Conservation (phyloP, 768 basidiomycete species). For the Boletus rufocinnamomeus region DNA sequence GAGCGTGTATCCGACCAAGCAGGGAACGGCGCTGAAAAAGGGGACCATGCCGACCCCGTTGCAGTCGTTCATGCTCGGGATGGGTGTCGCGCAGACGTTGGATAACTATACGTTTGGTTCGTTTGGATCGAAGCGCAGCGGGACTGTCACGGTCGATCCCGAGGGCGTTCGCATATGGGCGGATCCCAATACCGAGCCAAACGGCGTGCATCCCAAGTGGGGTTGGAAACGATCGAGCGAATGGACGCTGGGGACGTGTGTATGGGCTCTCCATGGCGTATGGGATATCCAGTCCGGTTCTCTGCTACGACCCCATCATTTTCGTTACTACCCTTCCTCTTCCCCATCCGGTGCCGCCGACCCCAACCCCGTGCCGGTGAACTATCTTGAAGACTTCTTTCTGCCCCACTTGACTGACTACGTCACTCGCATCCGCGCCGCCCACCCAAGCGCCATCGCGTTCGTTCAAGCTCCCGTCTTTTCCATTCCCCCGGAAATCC, state of each 20-base stretch:
- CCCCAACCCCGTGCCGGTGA: conserved; percentile 41
- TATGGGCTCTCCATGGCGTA: conserved; percentile 85
- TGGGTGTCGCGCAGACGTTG: conserved; percentile 81
- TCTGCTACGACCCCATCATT: conserved; percentile 75
- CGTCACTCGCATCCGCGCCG: conserved; percentile 54
- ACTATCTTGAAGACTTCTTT: conserved; percentile 83
- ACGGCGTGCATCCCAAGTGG: conserved; percentile 67
- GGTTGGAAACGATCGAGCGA: conserved; percentile 75
- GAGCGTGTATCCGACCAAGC: conserved; percentile 58
- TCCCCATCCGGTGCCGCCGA: not conserved
- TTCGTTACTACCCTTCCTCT: conserved; percentile 47
- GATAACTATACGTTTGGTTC: conserved; percentile 81
- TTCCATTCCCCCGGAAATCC: conserved; percentile 65
- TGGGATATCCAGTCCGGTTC: conserved; percentile 79
- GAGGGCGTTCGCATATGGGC: conserved; percentile 80
- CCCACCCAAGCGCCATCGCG: conserved; percentile 82
- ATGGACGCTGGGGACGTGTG: conserved; percentile 79
- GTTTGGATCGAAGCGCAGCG: conserved; percentile 74
- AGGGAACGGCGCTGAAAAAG: conserved; percentile 77
- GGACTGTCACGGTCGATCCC: conserved; percentile 82
- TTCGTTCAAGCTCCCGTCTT: conserved; percentile 95
- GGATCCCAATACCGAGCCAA: conserved; percentile 48
- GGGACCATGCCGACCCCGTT: conserved; percentile 85
- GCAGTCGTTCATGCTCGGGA: conserved; percentile 82
- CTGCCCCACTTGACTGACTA: conserved; percentile 65